phyloP scores from a whole-genome alignment of 176 grass and related monocot species.

The Avena insularis region DNA sequence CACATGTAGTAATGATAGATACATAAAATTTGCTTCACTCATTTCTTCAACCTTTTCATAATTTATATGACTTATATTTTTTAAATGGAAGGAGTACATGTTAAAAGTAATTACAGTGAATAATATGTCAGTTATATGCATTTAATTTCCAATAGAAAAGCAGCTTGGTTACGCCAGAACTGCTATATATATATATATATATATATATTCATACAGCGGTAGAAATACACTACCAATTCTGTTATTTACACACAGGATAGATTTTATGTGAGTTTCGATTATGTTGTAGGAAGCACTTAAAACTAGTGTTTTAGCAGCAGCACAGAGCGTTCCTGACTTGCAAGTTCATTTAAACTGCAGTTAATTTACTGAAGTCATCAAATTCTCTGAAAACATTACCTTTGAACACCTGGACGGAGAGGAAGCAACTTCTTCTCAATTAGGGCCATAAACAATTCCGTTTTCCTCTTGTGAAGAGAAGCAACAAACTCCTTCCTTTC shows the following conservation, averaged over 20 bases:
- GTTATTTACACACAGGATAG: not conserved
- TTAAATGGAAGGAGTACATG: not conserved
- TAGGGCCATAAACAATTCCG: constrained; percentile 88
- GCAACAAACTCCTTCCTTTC: constrained; percentile 90
- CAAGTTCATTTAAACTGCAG: constrained; percentile 39
- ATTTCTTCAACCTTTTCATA: not conserved
- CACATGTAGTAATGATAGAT: not conserved
- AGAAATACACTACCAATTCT: not conserved
- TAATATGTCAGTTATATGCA: not conserved
- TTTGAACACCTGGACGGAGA: constrained; percentile 95
- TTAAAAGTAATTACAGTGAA: not conserved
- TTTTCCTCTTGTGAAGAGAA: constrained; percentile 96
- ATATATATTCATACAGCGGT: not conserved
- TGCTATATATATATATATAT: not conserved
- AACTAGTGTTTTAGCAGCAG: not conserved
- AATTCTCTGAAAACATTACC: constrained; percentile 57
- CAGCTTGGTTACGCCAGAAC: not conserved
- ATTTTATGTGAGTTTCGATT: not conserved
- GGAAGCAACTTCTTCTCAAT: constrained; percentile 98
- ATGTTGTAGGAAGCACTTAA: not conserved
- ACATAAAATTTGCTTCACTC: not conserved
- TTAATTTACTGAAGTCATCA: constrained; percentile 38
- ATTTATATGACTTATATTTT: not conserved
- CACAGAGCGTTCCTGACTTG: not conserved
- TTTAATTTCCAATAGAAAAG: constrained; percentile 19